Percentiles rank a stretch among this genome's conserved stretches.
Evolutionary conservation across 2,329 filamentous ascomycete species (phyloP).

Genomic region (Acarospora socialis): DNA sequence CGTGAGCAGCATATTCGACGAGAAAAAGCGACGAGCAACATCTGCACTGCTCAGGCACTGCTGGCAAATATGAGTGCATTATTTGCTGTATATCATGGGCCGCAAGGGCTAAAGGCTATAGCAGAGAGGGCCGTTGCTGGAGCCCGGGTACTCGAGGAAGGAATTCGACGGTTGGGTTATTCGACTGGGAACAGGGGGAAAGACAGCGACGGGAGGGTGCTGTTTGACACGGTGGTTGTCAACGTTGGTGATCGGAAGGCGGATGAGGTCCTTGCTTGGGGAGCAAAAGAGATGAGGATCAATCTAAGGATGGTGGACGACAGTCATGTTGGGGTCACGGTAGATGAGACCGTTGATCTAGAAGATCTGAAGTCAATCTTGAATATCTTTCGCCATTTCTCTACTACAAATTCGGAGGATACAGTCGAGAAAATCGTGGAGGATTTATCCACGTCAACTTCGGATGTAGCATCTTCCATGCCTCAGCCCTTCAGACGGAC

Average conservation of each 20-base stretch:
- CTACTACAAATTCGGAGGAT: slow-evolving; percentile 9
- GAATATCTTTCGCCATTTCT: slow-evolving; percentile 38
- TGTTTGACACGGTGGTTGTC: slow-evolving; percentile 73
- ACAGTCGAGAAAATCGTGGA: slow-evolving; percentile 12
- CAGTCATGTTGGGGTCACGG: slow-evolving; percentile 54
- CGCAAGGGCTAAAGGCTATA: slow-evolving; percentile 66
- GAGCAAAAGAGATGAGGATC: slow-evolving; percentile 38
- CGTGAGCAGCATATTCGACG: slow-evolving; percentile 91
- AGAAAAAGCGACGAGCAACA: slow-evolving; percentile 95
- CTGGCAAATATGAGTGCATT: slow-evolving; percentile 92
- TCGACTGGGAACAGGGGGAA: slow-evolving; percentile 45
- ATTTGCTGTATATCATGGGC: slow-evolving; percentile 89
- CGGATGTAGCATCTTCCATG: slow-evolving; percentile 24
- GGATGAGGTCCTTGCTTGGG: slow-evolving; percentile 35
- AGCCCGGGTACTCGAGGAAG: slow-evolving; percentile 53
- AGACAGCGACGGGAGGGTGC: slow-evolving; percentile 39
- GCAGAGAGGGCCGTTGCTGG: slow-evolving; percentile 62
- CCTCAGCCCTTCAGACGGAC: slow-evolving; percentile 47
- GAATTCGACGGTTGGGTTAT: slow-evolving; percentile 48
- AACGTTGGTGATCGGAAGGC: slow-evolving; percentile 38
- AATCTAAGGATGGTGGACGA: slow-evolving; percentile 50
- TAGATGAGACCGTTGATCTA: slow-evolving; percentile 58
- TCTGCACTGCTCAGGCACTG: slow-evolving; percentile 88
- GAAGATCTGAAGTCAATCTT: slow-evolving; percentile 44
- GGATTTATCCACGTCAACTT: slow-evolving; percentile 4